Base-by-base conservation (phyloP, 2,329 filamentous ascomycete species). In the Dothideomycetes sp. region DNA sequence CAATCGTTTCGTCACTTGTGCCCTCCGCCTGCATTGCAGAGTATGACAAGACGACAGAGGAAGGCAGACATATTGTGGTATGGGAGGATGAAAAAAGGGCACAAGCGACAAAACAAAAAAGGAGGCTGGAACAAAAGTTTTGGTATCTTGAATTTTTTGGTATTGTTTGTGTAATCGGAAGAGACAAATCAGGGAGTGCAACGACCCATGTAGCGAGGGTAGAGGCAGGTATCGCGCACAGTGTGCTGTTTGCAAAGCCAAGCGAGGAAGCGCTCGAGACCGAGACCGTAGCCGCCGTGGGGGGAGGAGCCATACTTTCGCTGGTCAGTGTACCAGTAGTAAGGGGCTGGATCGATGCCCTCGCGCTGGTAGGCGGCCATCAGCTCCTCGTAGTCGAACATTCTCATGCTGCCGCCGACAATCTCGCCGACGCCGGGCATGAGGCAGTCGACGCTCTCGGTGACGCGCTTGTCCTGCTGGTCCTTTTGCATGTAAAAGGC, bases 321-420 rank as follows among this genome's bases (percentile, higher is more conserved):
- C 75, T 94, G 87, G 66, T 95, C 91, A 22, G 87, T 93, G 69
- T 96, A 98, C 91, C 91, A 98, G 73, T 93, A 96, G 68, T 96
- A 96, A 34, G 81, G 79, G 52, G 75, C 75, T 15, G 87, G 77
- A 52, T 84, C 78, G 60, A 96, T 93, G 31, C 81, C 81, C 64
- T 95, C 83, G 46, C 81, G 77, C 63, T 86, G 78, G 61, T 93
- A 98, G 1, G 85, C 91, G 17, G 73, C 79, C 71, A 95, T 79
- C 49, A 95, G 68, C 70, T 94, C 87, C 11, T 94, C 84, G 58
- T 84, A 86, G 58, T 84, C 79, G 57, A 88, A 79, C 76, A 95
- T 93, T 62, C 91, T 87, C 89, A 98, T 96, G 51, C 79, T 87
- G 4, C 89, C 91, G 46, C 91, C 89, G 2, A 96, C 87, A 56